Base-by-base conservation (phyloP, 2,329 filamentous ascomycete species). In the Fusarium tricinctum region DNA sequence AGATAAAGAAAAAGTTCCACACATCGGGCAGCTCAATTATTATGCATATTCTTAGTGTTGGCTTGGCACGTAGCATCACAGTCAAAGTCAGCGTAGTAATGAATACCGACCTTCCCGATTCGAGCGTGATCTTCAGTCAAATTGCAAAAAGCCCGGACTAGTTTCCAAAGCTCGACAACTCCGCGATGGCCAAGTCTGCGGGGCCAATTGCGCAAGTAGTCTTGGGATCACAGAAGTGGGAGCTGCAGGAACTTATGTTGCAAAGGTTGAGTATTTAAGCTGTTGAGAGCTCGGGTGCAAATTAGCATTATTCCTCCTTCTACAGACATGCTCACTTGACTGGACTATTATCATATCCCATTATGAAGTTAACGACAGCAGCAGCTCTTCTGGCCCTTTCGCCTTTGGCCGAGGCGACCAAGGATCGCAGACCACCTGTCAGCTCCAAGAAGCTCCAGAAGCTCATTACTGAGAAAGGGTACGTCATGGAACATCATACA, bases 301-400 rank as follows among this genome's bases (percentile, higher is more conserved):
- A 13, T 22, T 8, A 2, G 9, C 2, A 2, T n/a, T 3, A 15
- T 17, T 1, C 15, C 20, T 35, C 0, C 2, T 35, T 20, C 9
- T 10, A 0, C 35, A 17, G 4, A 45, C 28, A 46, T 35, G 4
- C 19, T 14, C 15, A 6, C 10, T 14, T 32, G 17, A 13, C 8
- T 12, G 8, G 26, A 15, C 12, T 19, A 32, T 12, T 19, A 32
- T 12, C 1, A 46, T 5, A 28, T 9, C 39, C 22, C 49, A 49
- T 30, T 8, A 74, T 74, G 72, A 74, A 74, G 46, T 60, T 65
- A 12, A 53, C 71, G 8, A 58, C 54, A 15, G 58, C 56, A 0
- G 28, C 58, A 40, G 59, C 63, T 5, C 50, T 74, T 6, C 45
- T 79, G 17, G 83, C 73, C 42, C 19, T 70, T 42, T 56, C 61